Conservation (phyloP, 495 filamentous ascomycete species). For the Neurospora sp. region DNA sequence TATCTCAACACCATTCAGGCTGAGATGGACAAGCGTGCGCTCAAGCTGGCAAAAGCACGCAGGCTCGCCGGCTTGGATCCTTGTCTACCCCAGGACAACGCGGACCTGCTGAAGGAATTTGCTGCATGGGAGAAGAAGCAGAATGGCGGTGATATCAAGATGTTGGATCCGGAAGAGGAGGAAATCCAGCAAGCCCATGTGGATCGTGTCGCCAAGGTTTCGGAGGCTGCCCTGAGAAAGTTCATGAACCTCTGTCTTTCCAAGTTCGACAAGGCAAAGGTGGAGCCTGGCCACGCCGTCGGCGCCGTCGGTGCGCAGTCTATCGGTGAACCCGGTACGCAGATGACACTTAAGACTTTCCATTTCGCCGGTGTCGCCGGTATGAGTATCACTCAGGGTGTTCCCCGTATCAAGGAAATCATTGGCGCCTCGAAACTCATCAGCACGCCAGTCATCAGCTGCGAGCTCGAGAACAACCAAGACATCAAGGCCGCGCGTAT, state of each 20-base stretch:
- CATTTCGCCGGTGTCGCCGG: conserved; percentile 99
- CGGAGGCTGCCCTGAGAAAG: conserved; percentile 53
- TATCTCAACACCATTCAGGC: conserved; percentile 70
- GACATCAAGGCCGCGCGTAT: conserved; percentile 67
- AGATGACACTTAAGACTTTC: conserved; percentile 99
- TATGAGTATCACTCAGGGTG: conserved; percentile 98
- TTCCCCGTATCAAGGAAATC: conserved; percentile 99
- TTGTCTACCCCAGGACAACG: conserved; percentile 12
- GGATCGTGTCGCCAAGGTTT: conserved; percentile 73
- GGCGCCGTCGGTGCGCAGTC: conserved; percentile 95
- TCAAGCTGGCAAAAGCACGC: conserved; percentile 41
- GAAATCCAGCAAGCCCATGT: conserved; percentile 24
- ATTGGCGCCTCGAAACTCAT: conserved; percentile 93
- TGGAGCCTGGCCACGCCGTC: conserved; percentile 94
- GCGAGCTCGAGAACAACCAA: conserved; percentile 61
- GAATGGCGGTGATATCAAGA: conserved; percentile 7
- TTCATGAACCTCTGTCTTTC: conserved; percentile 77
- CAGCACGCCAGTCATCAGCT: conserved; percentile 87
- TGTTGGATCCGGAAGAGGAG: neutral
- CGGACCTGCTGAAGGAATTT: conserved; percentile 5
- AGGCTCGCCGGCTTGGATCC: conserved; percentile 31
- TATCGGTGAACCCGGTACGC: conserved; percentile 95
- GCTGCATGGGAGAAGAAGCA: conserved; percentile 10
- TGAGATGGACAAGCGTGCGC: conserved; percentile 46
- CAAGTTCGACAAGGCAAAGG: conserved; percentile 82